A percentile compares a stretch with the other conserved stretches of the same genome.
phyloP scores from a whole-genome alignment of 75 land plant species.

The Azolla pinnata region DNA sequence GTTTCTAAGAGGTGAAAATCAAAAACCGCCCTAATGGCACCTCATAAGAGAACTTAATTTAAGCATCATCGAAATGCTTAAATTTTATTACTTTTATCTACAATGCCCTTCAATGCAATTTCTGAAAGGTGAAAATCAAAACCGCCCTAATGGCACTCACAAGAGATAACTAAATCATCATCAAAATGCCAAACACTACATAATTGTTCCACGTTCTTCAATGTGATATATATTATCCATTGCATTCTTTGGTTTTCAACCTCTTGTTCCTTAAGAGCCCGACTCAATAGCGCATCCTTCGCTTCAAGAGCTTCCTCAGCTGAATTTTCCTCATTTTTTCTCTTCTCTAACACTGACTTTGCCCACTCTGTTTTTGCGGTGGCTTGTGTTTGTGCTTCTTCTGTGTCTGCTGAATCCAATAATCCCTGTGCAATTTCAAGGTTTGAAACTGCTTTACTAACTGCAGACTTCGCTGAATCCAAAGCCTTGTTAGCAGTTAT shows the following conservation, averaged over 20 bases:
- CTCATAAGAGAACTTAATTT: no score
- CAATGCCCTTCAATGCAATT: no score
- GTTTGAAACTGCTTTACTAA: conserved; percentile 48
- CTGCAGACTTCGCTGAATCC: conserved; percentile 35
- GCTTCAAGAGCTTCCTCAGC: conserved; percentile 61
- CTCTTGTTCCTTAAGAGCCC: conserved; percentile 74
- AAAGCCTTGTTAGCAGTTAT: conserved; percentile 37
- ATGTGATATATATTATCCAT: no score
- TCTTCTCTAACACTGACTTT: conserved; percentile 46
- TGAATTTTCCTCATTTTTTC: conserved; percentile 50
- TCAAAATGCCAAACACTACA: no score
- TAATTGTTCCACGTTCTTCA: no score
- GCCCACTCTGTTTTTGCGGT: conserved; percentile 56
- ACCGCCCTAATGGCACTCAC: no score
- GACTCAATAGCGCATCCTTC: conserved; percentile 69
- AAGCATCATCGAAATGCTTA: no score
- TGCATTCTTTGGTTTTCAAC: conserved; percentile 29
- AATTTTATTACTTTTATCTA: no score
- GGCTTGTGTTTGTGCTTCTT: conserved; percentile 44
- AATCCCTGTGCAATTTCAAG: conserved; percentile 55
- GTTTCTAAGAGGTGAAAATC: no score
- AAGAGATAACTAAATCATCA: no score
- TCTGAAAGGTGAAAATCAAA: no score
- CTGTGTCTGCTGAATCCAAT: conserved; percentile 49
- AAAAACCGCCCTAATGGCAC: no score